Base-by-base conservation (phyloP, 2,329 filamentous ascomycete genomes). In the Colletotrichum salicis region DNA sequence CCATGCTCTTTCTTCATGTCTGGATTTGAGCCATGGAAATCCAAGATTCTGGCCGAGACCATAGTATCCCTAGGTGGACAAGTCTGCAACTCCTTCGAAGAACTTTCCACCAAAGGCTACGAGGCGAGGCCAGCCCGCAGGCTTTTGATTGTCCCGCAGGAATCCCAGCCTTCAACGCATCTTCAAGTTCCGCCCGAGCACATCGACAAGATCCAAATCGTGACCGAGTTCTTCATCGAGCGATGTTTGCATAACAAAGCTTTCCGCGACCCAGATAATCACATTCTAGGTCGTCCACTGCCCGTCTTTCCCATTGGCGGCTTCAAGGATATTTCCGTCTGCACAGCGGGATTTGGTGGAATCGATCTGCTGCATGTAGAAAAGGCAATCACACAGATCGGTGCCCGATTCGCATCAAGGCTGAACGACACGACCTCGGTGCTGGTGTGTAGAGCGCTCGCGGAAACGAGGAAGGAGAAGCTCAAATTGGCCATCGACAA, bases 181-280 rank as follows among this genome's bases (percentile, higher is more conserved):
- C 87, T 82, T 10, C 76, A 75, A 10, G 69, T 78, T 10, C 76
- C 77, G 8, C 62, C 84, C 2, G 74, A 82, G 4, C 80, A 81
- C 5, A 79, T 83, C 58, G 83, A 82, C 24, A 74, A 80, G 33
- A 78, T 89, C 8, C 79, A 86, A 62, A 79, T 88, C 55, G 91
- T 97, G 37, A 98, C 95, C 12, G 95, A 97, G 78, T 97, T 96
- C 87, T 99, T 96, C 88, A 87, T 99, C 64, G 96, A 99, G 82
- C 90, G 91, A 59, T 98, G 96, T 79, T 84, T 99, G 51, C 91
- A 95, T 79, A 89, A 90, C 74, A 96, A 94, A 80, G 84, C 83
- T 31, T 89, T 96, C 76, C 86, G 94, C 58, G 85, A 92, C 35
- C 94, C 95, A 5, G 84, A 86, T 63, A 85, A 89, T 5, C 91